Evolutionary conservation across 176 grass and related monocot species (phyloP), one percentile per base, ranked within the genome.

Genomic region (Carex parvula): DNA sequence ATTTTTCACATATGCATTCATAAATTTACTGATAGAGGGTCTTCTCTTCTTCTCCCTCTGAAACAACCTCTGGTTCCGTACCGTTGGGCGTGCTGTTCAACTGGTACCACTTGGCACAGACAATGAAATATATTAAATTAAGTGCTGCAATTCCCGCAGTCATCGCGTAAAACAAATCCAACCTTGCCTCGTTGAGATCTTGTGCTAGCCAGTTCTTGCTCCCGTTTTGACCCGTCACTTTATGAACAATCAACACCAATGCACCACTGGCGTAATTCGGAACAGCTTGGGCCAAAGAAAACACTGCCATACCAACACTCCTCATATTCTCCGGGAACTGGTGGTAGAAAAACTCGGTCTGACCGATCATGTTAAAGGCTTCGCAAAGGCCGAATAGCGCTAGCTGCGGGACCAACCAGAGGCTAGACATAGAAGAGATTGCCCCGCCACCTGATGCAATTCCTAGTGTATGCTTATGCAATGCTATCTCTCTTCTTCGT

Each of bases 311-410:
- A 1, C 88, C 92, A 5, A 92, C 81, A 59, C 90, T 94, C 12
- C 86, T 82, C 92, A 94, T 94, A 80, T 89, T 89, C 78, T 95
- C 93, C 8, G 93, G 93, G 62, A 92, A 92, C 56, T 95, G 88
- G 60, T 82, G 88, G 82, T 95, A 95, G 74, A 83, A 92, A 32
- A 95, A 89, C 73, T 95, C 90, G 2, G 79, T 84, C 85, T 89
- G 90, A 0, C 88, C 86, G 2, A 95, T 92, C 14, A 84, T 17
- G 5, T 59, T 82, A 68, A 95, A 95, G 0, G 88, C 93, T 79
- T 95, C 90, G 0, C 84, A 85, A 3, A 95, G 5, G 0, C 90
- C 90, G 0, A 84, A 62, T 3, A 92, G 37, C 52, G 74, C 8
- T 33, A 92, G 84, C 84, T 95, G 93, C 17, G 90, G 90, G 22